Percentiles rank a stretch among this genome's conserved stretches.
These are phyloP conservation scores for Gracilaria vermiculophylla DNA, from an alignment of 23 red algal species.

Conservation along the genomic window DNA sequence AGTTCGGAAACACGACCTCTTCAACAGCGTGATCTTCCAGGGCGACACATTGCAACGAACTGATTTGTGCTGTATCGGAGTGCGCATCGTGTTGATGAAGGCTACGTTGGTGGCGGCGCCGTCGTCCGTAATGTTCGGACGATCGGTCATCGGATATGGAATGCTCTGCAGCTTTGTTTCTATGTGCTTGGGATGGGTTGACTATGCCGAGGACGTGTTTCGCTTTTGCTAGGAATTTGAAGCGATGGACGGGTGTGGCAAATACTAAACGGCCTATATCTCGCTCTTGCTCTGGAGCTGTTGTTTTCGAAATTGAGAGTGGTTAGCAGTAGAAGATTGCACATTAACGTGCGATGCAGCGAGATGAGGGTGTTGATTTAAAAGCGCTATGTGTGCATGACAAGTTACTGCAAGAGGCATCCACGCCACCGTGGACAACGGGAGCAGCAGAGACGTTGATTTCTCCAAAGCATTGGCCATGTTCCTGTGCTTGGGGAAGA, in stretches of 20 bases:
- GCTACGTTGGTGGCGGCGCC: neutral
- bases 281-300: neutral
- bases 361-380: too few species aligned
- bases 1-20: too few species aligned
- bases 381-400: too few species aligned
- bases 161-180: neutral
- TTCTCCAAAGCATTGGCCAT: neutral
- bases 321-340: neutral
- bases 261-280: neutral
- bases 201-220: neutral
- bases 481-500: too few species aligned
- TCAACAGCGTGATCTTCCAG: neutral
- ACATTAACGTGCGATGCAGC: too few species aligned
- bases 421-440: neutral
- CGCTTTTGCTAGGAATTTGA: neutral
- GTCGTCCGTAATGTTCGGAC: neutral
- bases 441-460: neutral
- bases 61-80: neutral
- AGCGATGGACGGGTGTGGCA: neutral
- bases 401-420: neutral
- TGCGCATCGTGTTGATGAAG: neutral
- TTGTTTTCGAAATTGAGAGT: neutral
- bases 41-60: neutral
- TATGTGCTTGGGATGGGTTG: neutral
- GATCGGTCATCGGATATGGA: neutral